Percentiles rank a stretch among this genome's conserved stretches.
phyloP scores from a whole-genome alignment of 345 rosid species.

The Linum trigynum region DNA sequence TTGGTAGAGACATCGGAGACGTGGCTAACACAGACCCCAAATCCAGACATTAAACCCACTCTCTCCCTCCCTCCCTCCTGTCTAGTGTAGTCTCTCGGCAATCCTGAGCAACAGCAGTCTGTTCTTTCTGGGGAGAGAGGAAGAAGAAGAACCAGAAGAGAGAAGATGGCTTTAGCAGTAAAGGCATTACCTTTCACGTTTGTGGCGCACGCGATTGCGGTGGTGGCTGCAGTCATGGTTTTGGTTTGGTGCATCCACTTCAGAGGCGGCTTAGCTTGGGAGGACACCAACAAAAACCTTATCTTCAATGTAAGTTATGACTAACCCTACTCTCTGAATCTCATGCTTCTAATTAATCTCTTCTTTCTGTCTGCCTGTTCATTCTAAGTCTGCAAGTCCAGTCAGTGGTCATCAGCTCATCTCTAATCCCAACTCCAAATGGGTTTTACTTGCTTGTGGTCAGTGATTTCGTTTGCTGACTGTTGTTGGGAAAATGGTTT shows the following conservation, averaged over 20 bases:
- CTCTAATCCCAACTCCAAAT: too few species aligned
- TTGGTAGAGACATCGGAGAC: neutral
- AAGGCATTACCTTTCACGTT: constrained; percentile 50
- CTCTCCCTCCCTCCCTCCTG: neutral
- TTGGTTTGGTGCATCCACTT: constrained; percentile 65
- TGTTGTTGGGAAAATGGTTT: too few species aligned
- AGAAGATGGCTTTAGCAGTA: constrained; percentile 34
- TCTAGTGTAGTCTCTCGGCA: neutral
- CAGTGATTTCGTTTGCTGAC: too few species aligned
- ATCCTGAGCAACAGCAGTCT: neutral
- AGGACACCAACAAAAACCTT: constrained; percentile 65
- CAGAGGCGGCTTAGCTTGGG: constrained; percentile 94
- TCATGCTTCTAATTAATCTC: neutral
- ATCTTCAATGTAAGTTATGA: constrained; percentile 66
- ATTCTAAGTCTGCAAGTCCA: neutral
- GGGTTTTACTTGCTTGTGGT: too few species aligned
- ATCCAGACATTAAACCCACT: neutral
- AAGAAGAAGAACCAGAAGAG: neutral
- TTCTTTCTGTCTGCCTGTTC: neutral
- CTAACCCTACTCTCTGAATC: neutral
- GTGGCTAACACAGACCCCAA: neutral
- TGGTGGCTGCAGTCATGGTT: constrained; percentile 53
- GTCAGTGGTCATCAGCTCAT: too few species aligned
- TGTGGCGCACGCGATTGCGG: constrained; percentile 53
- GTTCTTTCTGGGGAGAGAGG: neutral